phyloP scores from a whole-genome alignment of 768 basidiomycete species.

The Mycena amicta region DNA sequence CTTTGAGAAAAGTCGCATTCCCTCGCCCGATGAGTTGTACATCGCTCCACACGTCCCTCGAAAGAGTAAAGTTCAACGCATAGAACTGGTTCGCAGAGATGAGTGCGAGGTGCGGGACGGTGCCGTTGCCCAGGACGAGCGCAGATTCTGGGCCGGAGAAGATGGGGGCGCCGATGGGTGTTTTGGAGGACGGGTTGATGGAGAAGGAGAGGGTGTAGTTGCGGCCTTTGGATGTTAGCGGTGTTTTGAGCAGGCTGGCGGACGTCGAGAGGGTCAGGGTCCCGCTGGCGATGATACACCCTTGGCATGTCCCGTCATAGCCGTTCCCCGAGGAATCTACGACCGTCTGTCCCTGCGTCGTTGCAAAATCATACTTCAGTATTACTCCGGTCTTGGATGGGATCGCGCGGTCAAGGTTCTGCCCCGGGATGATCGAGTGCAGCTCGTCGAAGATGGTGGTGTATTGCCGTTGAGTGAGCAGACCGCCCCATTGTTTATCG shows the following conservation, averaged over 20 bases:
- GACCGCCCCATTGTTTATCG: slow-evolving; percentile 24
- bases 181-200: slow-evolving; percentile 16
- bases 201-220: slow-evolving; percentile 23
- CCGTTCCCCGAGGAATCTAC: slow-evolving; percentile 24
- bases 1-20: slow-evolving; percentile 17
- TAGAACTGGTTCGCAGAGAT: slow-evolving; percentile 17
- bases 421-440: slow-evolving; percentile 18
- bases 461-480: slow-evolving; percentile 15
- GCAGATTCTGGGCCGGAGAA: slow-evolving; percentile 17
- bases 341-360: not conserved
- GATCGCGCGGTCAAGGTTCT: slow-evolving; percentile 20
- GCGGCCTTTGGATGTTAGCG: slow-evolving; percentile 21
- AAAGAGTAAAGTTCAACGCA: slow-evolving; percentile 21
- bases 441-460: slow-evolving; percentile 12
- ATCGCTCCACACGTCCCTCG: slow-evolving; percentile 16
- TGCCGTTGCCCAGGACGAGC: slow-evolving; percentile 22
- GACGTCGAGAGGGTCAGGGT: slow-evolving; percentile 8
- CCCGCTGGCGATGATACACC: slow-evolving; percentile 7
- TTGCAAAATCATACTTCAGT: slow-evolving; percentile 10
- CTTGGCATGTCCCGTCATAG: slow-evolving; percentile 19
- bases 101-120: slow-evolving; percentile 9
- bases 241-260: slow-evolving; percentile 18
- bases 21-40: slow-evolving; percentile 17
- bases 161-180: slow-evolving; percentile 12
- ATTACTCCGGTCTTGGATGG: slow-evolving; percentile 21